A percentile compares a stretch with the other conserved stretches of the same genome.
These are phyloP conservation scores for Thermothelomyces thermophilus DNA, from an alignment of 2,329 filamentous ascomycete species.

Conservation along the genomic window DNA sequence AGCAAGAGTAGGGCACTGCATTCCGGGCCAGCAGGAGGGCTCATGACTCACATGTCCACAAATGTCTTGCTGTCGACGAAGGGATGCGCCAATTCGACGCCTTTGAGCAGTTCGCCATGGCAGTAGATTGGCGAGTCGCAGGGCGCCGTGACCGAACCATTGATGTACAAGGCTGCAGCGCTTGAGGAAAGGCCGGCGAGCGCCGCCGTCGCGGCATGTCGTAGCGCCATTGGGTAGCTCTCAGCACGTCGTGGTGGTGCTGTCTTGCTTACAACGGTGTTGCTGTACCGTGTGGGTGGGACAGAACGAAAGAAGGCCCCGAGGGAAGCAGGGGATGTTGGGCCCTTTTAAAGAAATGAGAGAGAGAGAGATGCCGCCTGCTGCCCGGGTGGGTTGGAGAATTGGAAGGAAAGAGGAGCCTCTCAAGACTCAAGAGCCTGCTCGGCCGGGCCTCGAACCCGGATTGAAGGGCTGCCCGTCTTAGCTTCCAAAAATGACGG, in stretches of 20 bases:
- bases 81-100: conserved; percentile 56
- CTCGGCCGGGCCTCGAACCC: neutral
- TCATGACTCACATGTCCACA: conserved; percentile 54
- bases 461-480: conserved; percentile 15
- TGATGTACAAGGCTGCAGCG: conserved; percentile 46
- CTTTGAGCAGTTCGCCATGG: conserved; percentile 55
- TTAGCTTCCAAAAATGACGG: neutral
- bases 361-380: neutral
- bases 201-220: conserved; percentile 22
- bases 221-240: conserved; percentile 11
- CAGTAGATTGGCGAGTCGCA: conserved; percentile 65
- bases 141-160: conserved; percentile 55
- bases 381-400: neutral
- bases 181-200: conserved; percentile 27
- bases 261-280: neutral
- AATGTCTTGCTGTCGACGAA: conserved; percentile 66
- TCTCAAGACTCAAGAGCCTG: neutral
- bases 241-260: neutral
- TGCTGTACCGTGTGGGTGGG: neutral
- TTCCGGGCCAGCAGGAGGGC: neutral
- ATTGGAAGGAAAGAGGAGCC: neutral
- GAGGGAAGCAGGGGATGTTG: neutral
- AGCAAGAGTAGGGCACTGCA: neutral
- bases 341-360: neutral
- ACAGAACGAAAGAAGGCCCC: neutral